These are phyloP conservation scores for Huntiella decipiens DNA, from an alignment of 2,329 filamentous ascomycete species.

Conservation along the genomic window DNA sequence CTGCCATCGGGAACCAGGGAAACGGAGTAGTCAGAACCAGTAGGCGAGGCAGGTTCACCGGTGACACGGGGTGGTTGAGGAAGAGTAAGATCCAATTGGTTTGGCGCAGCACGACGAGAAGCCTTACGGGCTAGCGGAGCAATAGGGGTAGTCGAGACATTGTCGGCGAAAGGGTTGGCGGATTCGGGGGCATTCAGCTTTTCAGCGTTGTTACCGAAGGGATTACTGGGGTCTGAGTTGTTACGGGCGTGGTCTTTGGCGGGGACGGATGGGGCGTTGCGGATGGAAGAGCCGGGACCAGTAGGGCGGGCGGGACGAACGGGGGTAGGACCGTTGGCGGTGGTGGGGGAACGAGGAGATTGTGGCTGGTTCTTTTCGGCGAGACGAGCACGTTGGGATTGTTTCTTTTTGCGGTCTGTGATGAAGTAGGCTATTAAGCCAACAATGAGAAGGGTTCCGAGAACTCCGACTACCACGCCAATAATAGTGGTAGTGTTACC, in stretches of 20 bases:
- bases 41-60: conserved; percentile 29
- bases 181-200: conserved; percentile 15
- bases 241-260: conserved; percentile 15
- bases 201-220: conserved; percentile 45
- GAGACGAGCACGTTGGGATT: conserved; percentile 30
- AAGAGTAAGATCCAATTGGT: conserved; percentile 35
- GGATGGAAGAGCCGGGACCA: conserved; percentile 6
- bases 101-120: conserved; percentile 34
- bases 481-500: conserved; percentile 37
- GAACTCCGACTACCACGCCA: conserved; percentile 66
- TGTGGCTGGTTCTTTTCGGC: conserved; percentile 9
- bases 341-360: not conserved
- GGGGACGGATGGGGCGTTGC: conserved; percentile 6
- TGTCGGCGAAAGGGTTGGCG: conserved; percentile 44
- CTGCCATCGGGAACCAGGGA: conserved; percentile 32
- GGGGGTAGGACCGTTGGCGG: conserved; percentile 2
- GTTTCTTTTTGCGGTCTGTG: conserved; percentile 51
- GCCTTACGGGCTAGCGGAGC: conserved; percentile 32
- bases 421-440: conserved; percentile 53
- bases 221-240: conserved; percentile 39
- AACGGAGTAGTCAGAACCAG: conserved; percentile 43
- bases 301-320: conserved; percentile 9
- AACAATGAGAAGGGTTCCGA: conserved; percentile 48
- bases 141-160: conserved; percentile 19
- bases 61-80: conserved; percentile 22